A percentile compares a stretch with the other conserved stretches of the same genome.
phyloP scores from a whole-genome alignment of 2,329 filamentous ascomycete genomes.

The Colletotrichum costaricense region DNA sequence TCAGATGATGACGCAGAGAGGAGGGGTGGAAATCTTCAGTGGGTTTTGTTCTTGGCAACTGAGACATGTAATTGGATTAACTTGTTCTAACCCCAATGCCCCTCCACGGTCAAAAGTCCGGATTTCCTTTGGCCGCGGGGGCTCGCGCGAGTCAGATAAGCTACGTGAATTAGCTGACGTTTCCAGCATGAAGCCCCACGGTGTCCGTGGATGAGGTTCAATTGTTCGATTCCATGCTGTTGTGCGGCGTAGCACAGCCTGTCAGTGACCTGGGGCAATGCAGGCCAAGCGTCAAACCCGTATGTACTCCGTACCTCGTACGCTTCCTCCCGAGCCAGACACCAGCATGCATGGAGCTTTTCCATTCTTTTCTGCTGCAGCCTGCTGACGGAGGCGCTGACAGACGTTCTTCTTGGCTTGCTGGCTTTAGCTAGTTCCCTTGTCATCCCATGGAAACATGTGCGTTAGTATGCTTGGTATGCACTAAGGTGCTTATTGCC shows the following conservation, averaged over 20 bases:
- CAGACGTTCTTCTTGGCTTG: neutral
- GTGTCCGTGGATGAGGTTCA: neutral
- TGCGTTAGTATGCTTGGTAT: neutral
- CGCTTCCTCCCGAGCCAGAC: neutral
- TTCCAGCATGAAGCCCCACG: neutral
- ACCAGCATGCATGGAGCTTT: neutral
- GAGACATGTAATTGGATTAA: slow-evolving; percentile 9
- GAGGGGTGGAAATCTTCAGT: neutral
- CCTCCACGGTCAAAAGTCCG: neutral
- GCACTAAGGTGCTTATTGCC: slow-evolving; percentile 20
- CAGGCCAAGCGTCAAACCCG: neutral
- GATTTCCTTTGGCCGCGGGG: neutral
- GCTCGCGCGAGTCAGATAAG: slow-evolving; percentile 22
- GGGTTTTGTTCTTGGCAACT: neutral
- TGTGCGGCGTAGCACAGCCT: neutral
- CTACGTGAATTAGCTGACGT: neutral
- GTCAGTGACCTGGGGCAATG: neutral
- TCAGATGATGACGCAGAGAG: slow-evolving; percentile 17
- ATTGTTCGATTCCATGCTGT: neutral
- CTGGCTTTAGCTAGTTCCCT: neutral
- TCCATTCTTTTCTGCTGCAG: slow-evolving; percentile 5
- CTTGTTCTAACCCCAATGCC: neutral
- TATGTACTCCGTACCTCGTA: neutral
- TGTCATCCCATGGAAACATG: neutral
- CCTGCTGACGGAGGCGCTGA: slow-evolving; percentile 8